Base-by-base conservation (phyloP, 1,284 basidiomycete genomes). In the Cutaneotrichosporon dermatis region DNA sequence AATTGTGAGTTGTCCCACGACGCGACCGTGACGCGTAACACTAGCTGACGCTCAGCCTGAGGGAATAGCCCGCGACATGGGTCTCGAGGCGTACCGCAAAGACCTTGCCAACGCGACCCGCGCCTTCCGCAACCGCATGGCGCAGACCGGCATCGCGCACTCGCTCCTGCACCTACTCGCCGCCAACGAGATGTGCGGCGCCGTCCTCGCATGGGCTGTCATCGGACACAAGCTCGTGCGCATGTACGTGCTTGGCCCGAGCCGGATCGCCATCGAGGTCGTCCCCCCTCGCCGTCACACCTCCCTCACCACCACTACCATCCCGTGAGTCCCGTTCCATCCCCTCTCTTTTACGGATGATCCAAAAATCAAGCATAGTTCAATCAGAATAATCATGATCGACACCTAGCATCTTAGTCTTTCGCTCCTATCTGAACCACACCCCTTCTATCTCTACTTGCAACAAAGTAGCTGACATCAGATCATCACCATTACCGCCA, bases 301-400 rank as follows among this genome's bases (percentile, higher is more conserved):
- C 44, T 45, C 25, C 25, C 25, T 45, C 12, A 33, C 44, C 10
- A 8, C 8, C 16, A 45, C 44, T 25, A 25, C 25, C 25, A 25
- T 25, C 25, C 44, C 44, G 44, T 45, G 44, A 45, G 44, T 45
- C 25, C 8, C 16, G 9, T 11, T 45, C 44, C 44, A 45, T 12
- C 6, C 15, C 43, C 6, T 6, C 44, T 33, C 45, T 33, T n/a
- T 49, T n/a, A 11, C 4, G 33, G 46, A 49, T 49, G 46, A 49
- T 49, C 46, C 34, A 13, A 16, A 45, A 49, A 76, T 79, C 82
- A 83, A 81, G 88, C 90, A 90, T 91, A 91, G 89, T 91, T 91
- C 89, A 91, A 88, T 86, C 88, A 86, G 88, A 91, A 63, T 54
- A 68, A 64, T 87, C 79, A 74, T 79, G 79, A 79, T 90, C 88